Conservation (phyloP, 129 eudicot genomes). For the Escallonia herrerae region DNA sequence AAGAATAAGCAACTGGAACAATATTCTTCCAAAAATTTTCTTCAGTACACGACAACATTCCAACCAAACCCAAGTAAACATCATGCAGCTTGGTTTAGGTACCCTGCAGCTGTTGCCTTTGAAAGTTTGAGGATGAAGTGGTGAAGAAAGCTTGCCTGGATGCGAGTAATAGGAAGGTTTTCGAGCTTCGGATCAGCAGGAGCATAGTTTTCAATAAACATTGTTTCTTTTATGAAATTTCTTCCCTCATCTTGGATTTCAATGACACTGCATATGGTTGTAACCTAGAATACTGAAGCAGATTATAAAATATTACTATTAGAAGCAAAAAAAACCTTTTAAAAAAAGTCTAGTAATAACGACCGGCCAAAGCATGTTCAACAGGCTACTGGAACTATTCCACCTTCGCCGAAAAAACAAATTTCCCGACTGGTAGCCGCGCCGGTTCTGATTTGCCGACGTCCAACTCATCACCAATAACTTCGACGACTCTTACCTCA, state of each 20-base stretch:
- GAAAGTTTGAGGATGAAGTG: constrained; percentile 49
- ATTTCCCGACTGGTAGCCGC: too few relatives aligned
- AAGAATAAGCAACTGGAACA: too few relatives aligned
- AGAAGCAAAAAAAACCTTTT: background rate
- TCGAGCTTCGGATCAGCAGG: background rate
- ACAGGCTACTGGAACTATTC: too few relatives aligned
- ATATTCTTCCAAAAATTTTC: too few relatives aligned
- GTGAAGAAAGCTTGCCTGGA: constrained; percentile 27
- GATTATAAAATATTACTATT: constrained; percentile 15
- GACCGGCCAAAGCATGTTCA: background rate
- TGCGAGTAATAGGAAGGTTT: constrained; percentile 1
- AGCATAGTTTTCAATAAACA: background rate
- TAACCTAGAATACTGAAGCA: too few relatives aligned
- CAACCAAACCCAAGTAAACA: too few relatives aligned
- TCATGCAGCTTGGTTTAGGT: constrained; percentile 44
- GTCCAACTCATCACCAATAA: too few relatives aligned
- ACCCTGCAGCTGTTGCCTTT: constrained; percentile 44
- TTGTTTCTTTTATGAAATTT: constrained; percentile 2
- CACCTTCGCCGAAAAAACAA: too few relatives aligned
- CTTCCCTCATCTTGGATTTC: constrained; percentile 3
- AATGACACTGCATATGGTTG: constrained; percentile 34
- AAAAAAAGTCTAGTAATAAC: background rate
- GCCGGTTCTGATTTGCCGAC: too few relatives aligned
- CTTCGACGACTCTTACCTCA: too few relatives aligned
- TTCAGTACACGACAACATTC: too few relatives aligned